These are phyloP conservation scores for Colletotrichum sp. DNA, from an alignment of 2,329 filamentous ascomycete genomes.

Conservation along the genomic window DNA sequence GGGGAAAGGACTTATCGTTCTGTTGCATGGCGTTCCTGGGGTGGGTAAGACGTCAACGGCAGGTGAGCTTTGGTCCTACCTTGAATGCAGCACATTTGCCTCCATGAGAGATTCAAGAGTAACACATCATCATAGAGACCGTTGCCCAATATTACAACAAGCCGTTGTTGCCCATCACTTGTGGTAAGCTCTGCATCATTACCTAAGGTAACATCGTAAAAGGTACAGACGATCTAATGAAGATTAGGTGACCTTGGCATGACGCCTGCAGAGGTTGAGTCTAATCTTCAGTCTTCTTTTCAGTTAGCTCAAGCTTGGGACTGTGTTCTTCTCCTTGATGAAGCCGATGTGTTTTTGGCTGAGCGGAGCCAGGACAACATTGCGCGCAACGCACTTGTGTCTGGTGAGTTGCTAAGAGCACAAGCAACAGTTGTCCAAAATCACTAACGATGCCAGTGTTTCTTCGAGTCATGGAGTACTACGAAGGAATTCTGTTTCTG, in stretches of 20 bases:
- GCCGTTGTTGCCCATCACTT: slow-evolving; percentile 48
- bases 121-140: neutral
- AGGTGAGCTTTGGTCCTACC: neutral
- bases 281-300: neutral
- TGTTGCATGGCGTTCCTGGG: slow-evolving; percentile 52
- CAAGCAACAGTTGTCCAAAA: too few species aligned
- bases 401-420: neutral
- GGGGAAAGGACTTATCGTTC: slow-evolving; percentile 44
- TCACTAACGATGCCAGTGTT: slow-evolving; percentile 33
- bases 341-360: slow-evolving; percentile 56
- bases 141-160: slow-evolving; percentile 12
- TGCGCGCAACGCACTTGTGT: neutral
- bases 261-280: neutral
- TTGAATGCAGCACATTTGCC: too few species aligned
- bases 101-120: too few species aligned
- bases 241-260: slow-evolving; percentile 3
- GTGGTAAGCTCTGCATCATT: slow-evolving; percentile 42
- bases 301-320: slow-evolving; percentile 15
- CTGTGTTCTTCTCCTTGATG: slow-evolving; percentile 4
- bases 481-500: slow-evolving; percentile 53
- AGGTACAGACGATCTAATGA: slow-evolving; percentile 34
- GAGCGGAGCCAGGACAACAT: slow-evolving; percentile 61
- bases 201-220: too few species aligned
- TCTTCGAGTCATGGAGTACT: slow-evolving; percentile 55
- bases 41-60: slow-evolving; percentile 56